Base-by-base conservation (phyloP, 2,329 filamentous ascomycete species). In the Cylindrodendrum hubeiense region DNA sequence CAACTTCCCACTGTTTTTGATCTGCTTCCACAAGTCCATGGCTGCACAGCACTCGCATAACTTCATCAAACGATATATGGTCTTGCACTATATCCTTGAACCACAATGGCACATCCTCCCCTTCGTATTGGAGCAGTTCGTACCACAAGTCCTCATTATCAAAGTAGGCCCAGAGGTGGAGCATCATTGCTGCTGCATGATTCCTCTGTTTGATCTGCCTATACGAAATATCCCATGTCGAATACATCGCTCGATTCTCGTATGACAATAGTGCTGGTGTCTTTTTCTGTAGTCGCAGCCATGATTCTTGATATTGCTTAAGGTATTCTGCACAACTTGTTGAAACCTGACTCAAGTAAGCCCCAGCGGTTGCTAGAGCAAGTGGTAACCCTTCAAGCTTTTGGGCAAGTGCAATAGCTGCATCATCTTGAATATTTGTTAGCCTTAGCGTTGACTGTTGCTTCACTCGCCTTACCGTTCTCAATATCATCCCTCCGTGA, bases 311-410 rank as follows among this genome's bases (percentile, higher is more conserved):
- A 66, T 85, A 85, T 9, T 77, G 52, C 10, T 75, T 30, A 44
- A 84, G 73, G 69, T 85, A 86, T 41, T 81, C 70, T 0, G 53
- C 59, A n/a, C 77, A 78, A 34, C 64, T 81, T 0, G 75, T 80
- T 39, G 77, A 63, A 26, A 78, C 76, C 50, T 82, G 67, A 28
- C 75, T 60, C 15, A 86, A 78, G 63, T 83, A 86, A 0, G 80
- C 76, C 5, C 82, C 82, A 19, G 84, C 83, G 17, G 82, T 80
- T 5, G 82, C 73, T 17, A 86, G 77, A 2, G 83, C 83, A 30
- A 86, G 77, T 13, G 82, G 83, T 28, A 85, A 78, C 5, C 84
- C 81, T 63, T 82, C 79, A 1, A 86, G 79, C 52, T 73, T 69
- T 34, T 70, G 61, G 2, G 75, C 74, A 63, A 84, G 77, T 15